These are phyloP conservation scores for Malus sylvestris DNA, from an alignment of 306 rosid genomes.

Conservation along the genomic window DNA sequence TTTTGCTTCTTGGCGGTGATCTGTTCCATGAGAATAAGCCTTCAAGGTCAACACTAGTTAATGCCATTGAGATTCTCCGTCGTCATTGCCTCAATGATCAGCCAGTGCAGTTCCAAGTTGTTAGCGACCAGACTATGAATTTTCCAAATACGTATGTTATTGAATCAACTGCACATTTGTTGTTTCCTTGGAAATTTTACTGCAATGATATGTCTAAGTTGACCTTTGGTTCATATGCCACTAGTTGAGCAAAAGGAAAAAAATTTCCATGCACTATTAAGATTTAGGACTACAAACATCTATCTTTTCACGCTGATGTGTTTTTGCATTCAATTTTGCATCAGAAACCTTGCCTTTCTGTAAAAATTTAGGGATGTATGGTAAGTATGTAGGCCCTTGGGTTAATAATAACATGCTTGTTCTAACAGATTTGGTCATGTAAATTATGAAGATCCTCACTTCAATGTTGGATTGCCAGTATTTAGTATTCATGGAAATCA, in stretches of 20 bases:
- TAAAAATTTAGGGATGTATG: not conserved
- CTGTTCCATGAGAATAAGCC: constrained; percentile 98
- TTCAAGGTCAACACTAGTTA: constrained; percentile 76
- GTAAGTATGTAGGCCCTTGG: not conserved
- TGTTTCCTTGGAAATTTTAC: not conserved
- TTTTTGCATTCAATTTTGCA: not conserved
- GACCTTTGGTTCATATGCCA: not conserved
- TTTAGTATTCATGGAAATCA: constrained; percentile 98
- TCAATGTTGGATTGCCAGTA: constrained; percentile 93
- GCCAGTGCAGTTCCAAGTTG: constrained; percentile 89
- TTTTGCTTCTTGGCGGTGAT: constrained; percentile 84
- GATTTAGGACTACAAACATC: not conserved
- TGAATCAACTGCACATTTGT: constrained; percentile 5
- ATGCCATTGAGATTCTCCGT: constrained; percentile 84
- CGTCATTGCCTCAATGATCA: constrained; percentile 77
- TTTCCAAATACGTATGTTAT: constrained; percentile 68
- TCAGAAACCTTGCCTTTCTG: not conserved
- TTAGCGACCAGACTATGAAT: constrained; percentile 91
- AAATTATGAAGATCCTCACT: constrained; percentile 95
- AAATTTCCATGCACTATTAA: not conserved
- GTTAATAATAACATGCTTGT: not conserved
- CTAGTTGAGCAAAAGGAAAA: not conserved
- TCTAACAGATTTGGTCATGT: constrained; percentile 86
- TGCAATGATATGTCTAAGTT: not conserved
- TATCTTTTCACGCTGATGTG: not conserved